These are phyloP conservation scores for Camellia granthamiana DNA, from an alignment of 148 eudicot species.

Conservation along the genomic window DNA sequence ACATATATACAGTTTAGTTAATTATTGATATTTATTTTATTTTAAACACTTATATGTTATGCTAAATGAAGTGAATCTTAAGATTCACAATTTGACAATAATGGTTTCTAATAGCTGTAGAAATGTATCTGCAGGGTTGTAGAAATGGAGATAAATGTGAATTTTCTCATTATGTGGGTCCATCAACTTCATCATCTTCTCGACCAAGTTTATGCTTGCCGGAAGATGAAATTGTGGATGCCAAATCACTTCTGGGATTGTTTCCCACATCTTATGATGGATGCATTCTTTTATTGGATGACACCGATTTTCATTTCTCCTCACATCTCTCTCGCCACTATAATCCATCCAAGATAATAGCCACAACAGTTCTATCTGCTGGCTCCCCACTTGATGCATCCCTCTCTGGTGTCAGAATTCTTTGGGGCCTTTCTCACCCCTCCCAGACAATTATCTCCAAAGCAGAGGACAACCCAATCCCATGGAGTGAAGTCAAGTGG, in stretches of 20 bases:
- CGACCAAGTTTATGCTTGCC: slow-evolving; percentile 36
- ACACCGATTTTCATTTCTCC: slow-evolving; percentile 56
- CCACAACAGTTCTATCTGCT: slow-evolving; percentile 51
- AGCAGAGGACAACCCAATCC: slow-evolving; percentile 39
- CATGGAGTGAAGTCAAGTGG: slow-evolving; percentile 65
- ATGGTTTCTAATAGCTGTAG: background rate
- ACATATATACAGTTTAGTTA: no score
- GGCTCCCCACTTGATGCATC: slow-evolving; percentile 34
- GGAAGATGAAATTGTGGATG: slow-evolving; percentile 53
- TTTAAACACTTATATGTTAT: background rate
- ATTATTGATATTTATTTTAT: background rate
- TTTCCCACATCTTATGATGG: slow-evolving; percentile 50
- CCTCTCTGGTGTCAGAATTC: slow-evolving; percentile 38
- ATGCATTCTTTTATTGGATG: slow-evolving; percentile 59
- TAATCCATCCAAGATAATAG: slow-evolving; percentile 53
- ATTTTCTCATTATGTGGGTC: slow-evolving; percentile 62
- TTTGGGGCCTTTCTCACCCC: slow-evolving; percentile 51
- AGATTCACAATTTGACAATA: no score
- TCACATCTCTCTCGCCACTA: slow-evolving; percentile 43
- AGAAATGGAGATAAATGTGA: slow-evolving; percentile 66
- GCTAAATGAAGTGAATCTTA: no score
- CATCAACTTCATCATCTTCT: slow-evolving; percentile 24
- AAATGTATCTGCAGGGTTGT: slow-evolving; percentile 67
- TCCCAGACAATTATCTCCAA: slow-evolving; percentile 37
- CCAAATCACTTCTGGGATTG: slow-evolving; percentile 34